Conservation (phyloP, 805 yeast species). For the Lachancea fermentati region DNA sequence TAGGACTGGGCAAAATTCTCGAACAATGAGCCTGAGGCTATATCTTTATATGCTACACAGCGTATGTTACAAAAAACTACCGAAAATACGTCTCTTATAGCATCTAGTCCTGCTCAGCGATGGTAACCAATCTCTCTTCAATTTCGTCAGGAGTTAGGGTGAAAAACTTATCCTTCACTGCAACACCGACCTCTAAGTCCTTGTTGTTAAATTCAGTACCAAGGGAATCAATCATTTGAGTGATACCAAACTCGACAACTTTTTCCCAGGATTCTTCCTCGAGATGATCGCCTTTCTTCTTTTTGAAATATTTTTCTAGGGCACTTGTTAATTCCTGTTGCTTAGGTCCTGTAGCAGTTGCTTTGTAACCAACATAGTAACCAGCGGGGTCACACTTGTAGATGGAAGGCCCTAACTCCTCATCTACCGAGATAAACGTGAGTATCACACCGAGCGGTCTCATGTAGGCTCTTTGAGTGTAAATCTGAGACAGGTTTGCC, state of each 20-base stretch:
- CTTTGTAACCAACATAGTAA: conserved; percentile 83
- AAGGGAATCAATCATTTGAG: conserved; percentile 76
- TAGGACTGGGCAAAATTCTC: too few species aligned
- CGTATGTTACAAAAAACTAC: not conserved
- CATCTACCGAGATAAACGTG: conserved; percentile 84
- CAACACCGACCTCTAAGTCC: conserved; percentile 91
- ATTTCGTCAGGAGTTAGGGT: conserved; percentile 78
- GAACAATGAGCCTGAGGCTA: not conserved
- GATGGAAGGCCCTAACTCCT: conserved; percentile 81
- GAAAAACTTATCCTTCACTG: conserved; percentile 65
- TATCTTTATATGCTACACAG: not conserved
- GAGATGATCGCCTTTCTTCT: conserved; percentile 39
- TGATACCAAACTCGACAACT: conserved; percentile 85
- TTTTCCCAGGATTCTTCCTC: conserved; percentile 74
- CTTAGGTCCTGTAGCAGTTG: conserved; percentile 93
- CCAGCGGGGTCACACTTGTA: conserved; percentile 98
- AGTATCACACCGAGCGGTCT: conserved; percentile 94
- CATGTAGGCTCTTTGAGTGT: conserved; percentile 98
- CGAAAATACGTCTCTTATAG: not conserved
- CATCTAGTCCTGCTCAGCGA: conserved; percentile 87
- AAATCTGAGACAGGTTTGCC: conserved; percentile 93
- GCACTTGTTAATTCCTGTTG: conserved; percentile 92
- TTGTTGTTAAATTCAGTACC: conserved; percentile 92
- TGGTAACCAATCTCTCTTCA: conserved; percentile 87
- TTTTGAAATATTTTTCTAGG: conserved; percentile 85